Evolutionary conservation across 257 asterid species (phyloP).

Genomic region (Solanum dulcamara): DNA sequence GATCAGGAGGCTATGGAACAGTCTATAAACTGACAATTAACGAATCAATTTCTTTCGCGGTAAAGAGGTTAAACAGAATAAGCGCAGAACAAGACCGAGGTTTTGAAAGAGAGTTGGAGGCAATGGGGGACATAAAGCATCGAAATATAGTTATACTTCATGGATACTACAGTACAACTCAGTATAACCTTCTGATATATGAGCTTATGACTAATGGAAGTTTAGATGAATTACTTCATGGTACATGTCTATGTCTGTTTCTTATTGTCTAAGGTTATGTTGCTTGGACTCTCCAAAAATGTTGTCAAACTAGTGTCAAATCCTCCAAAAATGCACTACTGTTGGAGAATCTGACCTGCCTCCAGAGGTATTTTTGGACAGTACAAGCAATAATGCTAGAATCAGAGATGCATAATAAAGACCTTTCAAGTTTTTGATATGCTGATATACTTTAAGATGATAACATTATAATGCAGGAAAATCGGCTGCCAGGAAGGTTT

Average conservation of each 20-base stretch:
- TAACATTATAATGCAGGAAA: constrained; percentile 35
- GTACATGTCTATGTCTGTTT: constrained; percentile 17
- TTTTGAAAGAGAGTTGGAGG: constrained; percentile 75
- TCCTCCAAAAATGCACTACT: neutral
- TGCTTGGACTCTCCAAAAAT: neutral
- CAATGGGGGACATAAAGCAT: constrained; percentile 88
- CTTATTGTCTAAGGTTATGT: neutral
- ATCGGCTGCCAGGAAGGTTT: constrained; percentile 32
- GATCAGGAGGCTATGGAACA: constrained; percentile 85
- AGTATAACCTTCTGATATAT: constrained; percentile 75
- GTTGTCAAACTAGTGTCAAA: neutral
- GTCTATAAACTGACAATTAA: constrained; percentile 56
- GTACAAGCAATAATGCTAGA: neutral
- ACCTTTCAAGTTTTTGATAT: neutral
- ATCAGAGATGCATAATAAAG: neutral
- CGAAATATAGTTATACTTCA: constrained; percentile 70
- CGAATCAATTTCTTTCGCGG: constrained; percentile 47
- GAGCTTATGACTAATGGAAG: constrained; percentile 85
- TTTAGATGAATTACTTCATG: constrained; percentile 53
- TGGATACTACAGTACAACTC: constrained; percentile 70
- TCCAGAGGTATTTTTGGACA: neutral
- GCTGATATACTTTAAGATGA: neutral
- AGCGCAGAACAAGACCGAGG: constrained; percentile 64
- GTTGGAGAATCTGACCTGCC: neutral
- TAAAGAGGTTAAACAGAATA: constrained; percentile 46